Percentiles rank a stretch among this genome's conserved stretches.
Conservation (phyloP, 768 basidiomycete genomes). For the Mycena belliarum region DNA sequence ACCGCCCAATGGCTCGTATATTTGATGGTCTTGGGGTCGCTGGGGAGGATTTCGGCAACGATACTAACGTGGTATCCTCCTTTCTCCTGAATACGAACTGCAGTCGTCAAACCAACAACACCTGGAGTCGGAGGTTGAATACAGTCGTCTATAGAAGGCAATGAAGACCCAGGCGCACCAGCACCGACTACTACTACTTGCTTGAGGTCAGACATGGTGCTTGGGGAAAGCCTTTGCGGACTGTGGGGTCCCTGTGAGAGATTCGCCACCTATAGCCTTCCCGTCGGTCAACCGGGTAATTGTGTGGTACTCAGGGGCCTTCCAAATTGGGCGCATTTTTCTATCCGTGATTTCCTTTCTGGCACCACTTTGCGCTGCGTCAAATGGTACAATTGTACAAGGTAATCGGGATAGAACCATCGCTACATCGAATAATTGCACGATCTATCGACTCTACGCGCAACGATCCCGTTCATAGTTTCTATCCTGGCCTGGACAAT, state of each 20-base stretch:
- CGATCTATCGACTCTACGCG: too few relatives aligned
- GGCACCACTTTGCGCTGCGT: too few relatives aligned
- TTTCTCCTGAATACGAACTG: slow-evolving; percentile 65
- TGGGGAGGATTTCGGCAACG: slow-evolving; percentile 70
- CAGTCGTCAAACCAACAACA: slow-evolving; percentile 78
- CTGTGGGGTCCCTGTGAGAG: slow-evolving; percentile 10
- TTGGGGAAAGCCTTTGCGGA: background rate
- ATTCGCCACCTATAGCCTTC: background rate
- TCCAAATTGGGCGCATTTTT: too few relatives aligned
- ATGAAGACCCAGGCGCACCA: slow-evolving; percentile 30
- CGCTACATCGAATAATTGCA: too few relatives aligned
- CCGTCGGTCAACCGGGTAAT: slow-evolving; percentile 12
- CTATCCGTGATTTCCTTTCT: too few relatives aligned
- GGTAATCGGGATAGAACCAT: too few relatives aligned
- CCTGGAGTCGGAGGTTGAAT: slow-evolving; percentile 45
- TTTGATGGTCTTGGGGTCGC: slow-evolving; percentile 68
- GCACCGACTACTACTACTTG: slow-evolving; percentile 41
- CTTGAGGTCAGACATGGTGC: slow-evolving; percentile 23
- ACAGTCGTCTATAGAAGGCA: slow-evolving; percentile 3
- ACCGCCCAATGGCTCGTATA: slow-evolving; percentile 88
- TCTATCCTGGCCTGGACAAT: too few relatives aligned
- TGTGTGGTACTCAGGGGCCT: too few relatives aligned
- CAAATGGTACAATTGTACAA: too few relatives aligned
- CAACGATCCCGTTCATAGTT: too few relatives aligned
- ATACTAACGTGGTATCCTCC: slow-evolving; percentile 66